phyloP scores from a whole-genome alignment of 1,284 basidiomycete genomes.

The Ceraceosorus bombacis region DNA sequence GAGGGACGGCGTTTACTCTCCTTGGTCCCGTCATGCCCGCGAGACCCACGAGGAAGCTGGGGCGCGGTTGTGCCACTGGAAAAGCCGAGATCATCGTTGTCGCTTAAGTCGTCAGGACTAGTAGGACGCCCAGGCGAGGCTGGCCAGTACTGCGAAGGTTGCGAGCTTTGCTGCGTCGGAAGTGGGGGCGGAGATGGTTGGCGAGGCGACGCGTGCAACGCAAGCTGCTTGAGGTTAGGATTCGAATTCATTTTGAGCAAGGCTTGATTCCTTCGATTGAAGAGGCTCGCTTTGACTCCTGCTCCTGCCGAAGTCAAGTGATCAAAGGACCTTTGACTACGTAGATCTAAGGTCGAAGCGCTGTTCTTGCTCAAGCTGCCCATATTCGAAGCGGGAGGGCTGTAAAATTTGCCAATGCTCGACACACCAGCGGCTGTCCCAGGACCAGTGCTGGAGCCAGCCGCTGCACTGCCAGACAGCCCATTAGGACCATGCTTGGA shows the following conservation, averaged over 20 bases:
- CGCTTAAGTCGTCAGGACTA: background rate
- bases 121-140: background rate
- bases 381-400: background rate
- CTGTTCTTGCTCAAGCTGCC: background rate
- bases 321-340: constrained; percentile 13
- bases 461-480: constrained; percentile 18
- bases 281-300: constrained; percentile 14
- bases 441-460: constrained; percentile 2
- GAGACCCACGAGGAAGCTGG: constrained; percentile 4
- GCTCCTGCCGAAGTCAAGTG: constrained; percentile 10
- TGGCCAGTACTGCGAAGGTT: too few relatives aligned
- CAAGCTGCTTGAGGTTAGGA: constrained; percentile 19
- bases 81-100: constrained; percentile 5
- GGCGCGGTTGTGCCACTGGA: constrained; percentile 3
- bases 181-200: constrained; percentile 14
- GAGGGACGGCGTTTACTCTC: constrained; percentile 29
- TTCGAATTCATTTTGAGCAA: constrained; percentile 27
- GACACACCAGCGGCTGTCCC: background rate
- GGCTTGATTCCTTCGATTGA: constrained; percentile 8
- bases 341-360: background rate
- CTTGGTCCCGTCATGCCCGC: background rate
- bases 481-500: constrained; percentile 32
- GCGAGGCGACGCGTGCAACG: background rate
- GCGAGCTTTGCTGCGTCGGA: background rate
- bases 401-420: background rate